These are phyloP conservation scores for Mucor indicus DNA, from an alignment of 371 early-diverging fungal species.

Conservation along the genomic window DNA sequence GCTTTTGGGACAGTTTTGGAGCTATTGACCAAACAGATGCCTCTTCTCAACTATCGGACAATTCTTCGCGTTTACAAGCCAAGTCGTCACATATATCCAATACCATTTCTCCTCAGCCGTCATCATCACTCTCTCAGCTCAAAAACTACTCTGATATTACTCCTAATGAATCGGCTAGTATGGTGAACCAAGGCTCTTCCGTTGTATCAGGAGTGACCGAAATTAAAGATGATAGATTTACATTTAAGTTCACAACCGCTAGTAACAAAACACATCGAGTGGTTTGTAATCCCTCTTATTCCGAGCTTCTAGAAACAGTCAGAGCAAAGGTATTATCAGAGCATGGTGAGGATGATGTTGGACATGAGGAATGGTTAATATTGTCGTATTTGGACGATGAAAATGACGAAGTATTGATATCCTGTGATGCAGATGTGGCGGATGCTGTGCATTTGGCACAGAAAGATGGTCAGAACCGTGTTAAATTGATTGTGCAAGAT, in stretches of 20 bases:
- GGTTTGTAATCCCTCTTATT: constrained; percentile 45
- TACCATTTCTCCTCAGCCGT: constrained; percentile 35
- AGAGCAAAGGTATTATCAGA: constrained; percentile 26
- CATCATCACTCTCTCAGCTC: constrained; percentile 40
- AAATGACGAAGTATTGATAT: constrained; percentile 75
- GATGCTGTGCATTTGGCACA: constrained; percentile 79
- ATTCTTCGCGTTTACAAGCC: constrained; percentile 14
- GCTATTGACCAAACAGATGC: constrained; percentile 45
- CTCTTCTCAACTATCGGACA: constrained; percentile 38
- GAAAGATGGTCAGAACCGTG: constrained; percentile 64
- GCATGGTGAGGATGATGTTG: constrained; percentile 18
- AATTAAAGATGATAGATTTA: constrained; percentile 38
- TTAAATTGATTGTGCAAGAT: constrained; percentile 67
- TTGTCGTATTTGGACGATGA: constrained; percentile 88
- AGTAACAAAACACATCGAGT: constrained; percentile 76
- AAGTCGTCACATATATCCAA: constrained; percentile 11
- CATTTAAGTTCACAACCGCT: constrained; percentile 75
- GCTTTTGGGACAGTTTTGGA: constrained; percentile 49
- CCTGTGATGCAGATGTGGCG: constrained; percentile 70
- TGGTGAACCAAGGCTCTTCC: constrained; percentile 33
- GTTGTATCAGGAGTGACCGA: constrained; percentile 21
- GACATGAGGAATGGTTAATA: constrained; percentile 42
- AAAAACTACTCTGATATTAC: constrained; percentile 42
- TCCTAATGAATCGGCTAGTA: constrained; percentile 44
- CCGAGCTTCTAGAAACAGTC: constrained; percentile 50